A percentile compares a stretch with the other conserved stretches of the same genome.
These are phyloP conservation scores for Russula sp. DNA, from an alignment of 768 basidiomycete species.

Conservation along the genomic window DNA sequence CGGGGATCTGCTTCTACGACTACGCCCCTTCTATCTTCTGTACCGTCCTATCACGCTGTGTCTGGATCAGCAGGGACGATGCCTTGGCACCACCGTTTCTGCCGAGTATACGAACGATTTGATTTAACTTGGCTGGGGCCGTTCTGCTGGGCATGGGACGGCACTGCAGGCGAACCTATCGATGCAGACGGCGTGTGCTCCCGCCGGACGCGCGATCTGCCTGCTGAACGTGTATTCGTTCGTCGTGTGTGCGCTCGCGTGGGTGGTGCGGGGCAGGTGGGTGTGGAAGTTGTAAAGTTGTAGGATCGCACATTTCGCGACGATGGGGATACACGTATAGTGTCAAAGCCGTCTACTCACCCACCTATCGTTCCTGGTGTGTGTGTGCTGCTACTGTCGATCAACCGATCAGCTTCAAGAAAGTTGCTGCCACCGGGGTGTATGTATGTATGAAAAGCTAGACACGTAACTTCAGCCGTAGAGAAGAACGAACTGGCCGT, in stretches of 20 bases:
- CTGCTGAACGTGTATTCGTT: slow-evolving; percentile 57
- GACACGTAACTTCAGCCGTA: too few species aligned
- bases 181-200: slow-evolving; percentile 77
- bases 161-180: slow-evolving; percentile 71
- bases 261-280: slow-evolving; percentile 40
- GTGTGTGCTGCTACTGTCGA: too few species aligned
- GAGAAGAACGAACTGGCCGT: too few species aligned
- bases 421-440: too few species aligned
- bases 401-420: too few species aligned
- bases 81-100: slow-evolving; percentile 24
- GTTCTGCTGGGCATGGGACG: neutral
- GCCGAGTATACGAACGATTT: neutral
- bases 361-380: too few species aligned
- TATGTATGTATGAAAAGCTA: too few species aligned
- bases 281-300: slow-evolving; percentile 32
- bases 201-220: slow-evolving; percentile 48
- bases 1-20: slow-evolving; percentile 19
- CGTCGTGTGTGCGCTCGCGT: slow-evolving; percentile 55
- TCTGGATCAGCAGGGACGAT: slow-evolving; percentile 20
- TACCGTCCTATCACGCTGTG: neutral
- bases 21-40: too few species aligned
- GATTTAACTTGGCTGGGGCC: neutral
- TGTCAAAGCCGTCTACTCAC: too few species aligned
- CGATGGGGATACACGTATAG: too few species aligned
- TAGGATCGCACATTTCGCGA: too few species aligned